Conservation (phyloP, 2,329 filamentous ascomycete genomes). For the Hypocreales sp. region DNA sequence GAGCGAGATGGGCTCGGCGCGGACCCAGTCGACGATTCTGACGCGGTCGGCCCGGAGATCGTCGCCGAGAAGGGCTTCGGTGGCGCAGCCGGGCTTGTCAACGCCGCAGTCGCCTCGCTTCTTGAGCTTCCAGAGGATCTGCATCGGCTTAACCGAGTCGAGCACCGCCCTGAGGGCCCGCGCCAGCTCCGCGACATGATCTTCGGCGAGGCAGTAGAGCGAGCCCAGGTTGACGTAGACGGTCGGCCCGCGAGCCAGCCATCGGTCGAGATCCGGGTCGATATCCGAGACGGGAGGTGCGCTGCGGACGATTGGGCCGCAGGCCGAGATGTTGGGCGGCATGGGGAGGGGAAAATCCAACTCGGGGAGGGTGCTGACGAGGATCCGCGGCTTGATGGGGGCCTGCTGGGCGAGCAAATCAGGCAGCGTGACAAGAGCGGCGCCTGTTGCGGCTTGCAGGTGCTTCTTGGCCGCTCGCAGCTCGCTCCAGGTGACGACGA, state of each 20-base stretch:
- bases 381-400: constrained; percentile 5
- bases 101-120: constrained; percentile 6
- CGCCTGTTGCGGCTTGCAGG: neutral
- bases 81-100: constrained; percentile 2
- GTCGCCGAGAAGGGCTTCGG: constrained; percentile 9
- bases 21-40: constrained; percentile 23
- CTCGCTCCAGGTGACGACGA: neutral
- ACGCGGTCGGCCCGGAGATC: constrained; percentile 15
- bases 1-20: constrained; percentile 19
- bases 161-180: constrained; percentile 19
- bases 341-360: constrained; percentile 24
- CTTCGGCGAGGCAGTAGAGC: constrained; percentile 13
- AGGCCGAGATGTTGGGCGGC: constrained; percentile 23
- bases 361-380: constrained; percentile 13
- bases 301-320: constrained; percentile 28
- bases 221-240: constrained; percentile 34
- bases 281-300: constrained; percentile 14
- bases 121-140: constrained; percentile 20
- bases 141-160: constrained; percentile 9
- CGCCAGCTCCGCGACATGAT: constrained; percentile 22
- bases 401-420: neutral
- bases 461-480: neutral
- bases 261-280: constrained; percentile 24
- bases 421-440: neutral
- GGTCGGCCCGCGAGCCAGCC: constrained; percentile 25